Percentiles rank a stretch among this genome's conserved stretches.
phyloP scores from a whole-genome alignment of 306 rosid genomes.

The Hippophae tibetana region DNA sequence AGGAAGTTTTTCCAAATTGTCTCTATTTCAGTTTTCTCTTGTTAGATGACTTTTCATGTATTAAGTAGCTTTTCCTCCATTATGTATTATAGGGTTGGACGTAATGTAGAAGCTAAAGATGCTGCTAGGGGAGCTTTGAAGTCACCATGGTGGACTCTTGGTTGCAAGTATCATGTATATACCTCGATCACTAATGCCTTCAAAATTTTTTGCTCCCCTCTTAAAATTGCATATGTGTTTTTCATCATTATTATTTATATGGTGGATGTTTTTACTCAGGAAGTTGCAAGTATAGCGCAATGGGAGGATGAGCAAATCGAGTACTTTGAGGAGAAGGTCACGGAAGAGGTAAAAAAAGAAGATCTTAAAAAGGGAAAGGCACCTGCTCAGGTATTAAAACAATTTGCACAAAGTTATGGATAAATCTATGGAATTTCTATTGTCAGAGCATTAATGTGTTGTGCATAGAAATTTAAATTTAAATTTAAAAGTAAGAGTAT shows the following conservation, averaged over 20 bases:
- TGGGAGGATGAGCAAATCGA: conserved; percentile 98
- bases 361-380: conserved; percentile 73
- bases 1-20: conserved; percentile 13
- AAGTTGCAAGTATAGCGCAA: conserved; percentile 80
- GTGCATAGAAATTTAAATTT: too few relatives aligned
- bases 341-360: conserved; percentile 71
- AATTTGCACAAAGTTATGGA: too few relatives aligned
- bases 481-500: too few relatives aligned
- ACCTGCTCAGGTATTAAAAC: conserved; percentile 51
- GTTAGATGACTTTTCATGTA: conserved; percentile 41
- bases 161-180: conserved; percentile 65
- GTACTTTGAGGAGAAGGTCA: conserved; percentile 61
- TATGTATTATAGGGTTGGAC: conserved; percentile 56
- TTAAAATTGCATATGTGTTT: conserved; percentile 5
- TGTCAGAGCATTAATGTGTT: too few relatives aligned
- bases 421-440: too few relatives aligned
- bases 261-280: conserved; percentile 38
- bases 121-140: conserved; percentile 92
- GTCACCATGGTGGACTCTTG: conserved; percentile 98
- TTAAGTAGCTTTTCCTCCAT: conserved; percentile 21
- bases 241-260: conserved; percentile 39
- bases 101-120: conserved; percentile 75
- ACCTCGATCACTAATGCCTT: conserved; percentile 6
- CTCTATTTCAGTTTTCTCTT: conserved; percentile 14
- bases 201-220: conserved; percentile 3